Evolutionary conservation across 164 flowering plant species (phyloP).

Genomic region (Nelumbo lutea): DNA sequence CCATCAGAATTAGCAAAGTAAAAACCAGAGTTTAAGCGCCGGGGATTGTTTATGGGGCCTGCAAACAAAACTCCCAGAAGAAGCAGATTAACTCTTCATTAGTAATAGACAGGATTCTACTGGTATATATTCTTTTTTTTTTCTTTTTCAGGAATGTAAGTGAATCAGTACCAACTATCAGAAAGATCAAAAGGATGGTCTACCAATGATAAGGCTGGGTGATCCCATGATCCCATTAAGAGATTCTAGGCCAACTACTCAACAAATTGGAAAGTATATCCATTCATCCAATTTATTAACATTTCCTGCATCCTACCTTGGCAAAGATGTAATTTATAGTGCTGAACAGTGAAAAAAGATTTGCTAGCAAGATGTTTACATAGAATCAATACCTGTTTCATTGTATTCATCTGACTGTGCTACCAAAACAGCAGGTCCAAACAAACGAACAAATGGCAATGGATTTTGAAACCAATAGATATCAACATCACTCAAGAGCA

Average conservation of each 20-base stretch:
- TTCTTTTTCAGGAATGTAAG: no score
- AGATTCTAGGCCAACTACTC: background rate
- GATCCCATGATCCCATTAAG: no score
- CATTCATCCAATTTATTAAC: background rate
- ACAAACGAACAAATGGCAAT: conserved; percentile 53
- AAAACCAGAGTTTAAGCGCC: conserved; percentile 92
- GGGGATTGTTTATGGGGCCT: conserved; percentile 81
- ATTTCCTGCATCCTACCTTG: background rate
- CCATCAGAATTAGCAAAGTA: conserved; percentile 77
- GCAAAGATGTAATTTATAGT: background rate
- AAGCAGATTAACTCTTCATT: background rate
- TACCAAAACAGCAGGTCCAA: conserved; percentile 73
- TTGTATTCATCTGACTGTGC: conserved; percentile 94
- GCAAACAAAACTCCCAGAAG: conserved; percentile 16
- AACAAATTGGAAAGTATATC: background rate
- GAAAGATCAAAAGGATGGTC: no score
- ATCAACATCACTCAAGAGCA: conserved; percentile 90
- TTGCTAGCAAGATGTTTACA: background rate
- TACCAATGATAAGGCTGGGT: no score
- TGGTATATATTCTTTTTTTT: no score
- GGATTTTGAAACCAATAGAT: conserved; percentile 89
- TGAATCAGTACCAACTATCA: no score
- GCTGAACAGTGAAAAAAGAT: no score
- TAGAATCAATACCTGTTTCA: conserved; percentile 43
- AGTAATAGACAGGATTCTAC: background rate